phyloP scores from a whole-genome alignment of 768 basidiomycete genomes.

The Cystofilobasidium capitatum region DNA sequence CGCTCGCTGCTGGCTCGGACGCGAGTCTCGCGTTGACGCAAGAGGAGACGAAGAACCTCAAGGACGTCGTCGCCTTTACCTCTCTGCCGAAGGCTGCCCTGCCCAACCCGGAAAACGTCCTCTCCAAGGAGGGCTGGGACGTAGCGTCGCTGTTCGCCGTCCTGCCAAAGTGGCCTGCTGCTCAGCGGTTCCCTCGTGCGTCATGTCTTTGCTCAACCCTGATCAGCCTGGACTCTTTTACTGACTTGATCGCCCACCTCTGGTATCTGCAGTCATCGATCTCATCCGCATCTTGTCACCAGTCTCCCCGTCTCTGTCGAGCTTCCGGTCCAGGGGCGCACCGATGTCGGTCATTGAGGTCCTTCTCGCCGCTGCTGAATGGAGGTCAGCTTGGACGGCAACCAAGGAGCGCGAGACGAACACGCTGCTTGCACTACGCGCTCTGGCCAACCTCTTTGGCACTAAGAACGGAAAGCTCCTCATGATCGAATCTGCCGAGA shows the following conservation, averaged over 20 bases:
- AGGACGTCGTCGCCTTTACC: conserved; percentile 15
- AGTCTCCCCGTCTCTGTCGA: conserved; percentile 49
- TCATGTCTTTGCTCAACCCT: neutral
- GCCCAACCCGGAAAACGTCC: neutral
- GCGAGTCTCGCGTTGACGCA: neutral
- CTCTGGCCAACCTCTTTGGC: conserved; percentile 67
- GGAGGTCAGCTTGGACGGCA: conserved; percentile 45
- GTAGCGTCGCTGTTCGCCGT: conserved; percentile 13
- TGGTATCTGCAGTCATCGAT: conserved; percentile 60
- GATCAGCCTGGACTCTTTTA: neutral
- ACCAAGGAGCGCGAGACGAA: conserved; percentile 75
- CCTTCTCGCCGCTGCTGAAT: conserved; percentile 60
- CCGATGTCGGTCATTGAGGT: conserved; percentile 49
- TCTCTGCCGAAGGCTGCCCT: conserved; percentile 1
- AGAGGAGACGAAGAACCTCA: conserved; percentile 43
- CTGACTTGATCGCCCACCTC: neutral
- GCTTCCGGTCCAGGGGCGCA: conserved; percentile 41
- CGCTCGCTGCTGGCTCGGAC: neutral
- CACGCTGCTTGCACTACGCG: conserved; percentile 64
- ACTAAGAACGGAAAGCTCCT: conserved; percentile 33
- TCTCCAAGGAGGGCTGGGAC: conserved; percentile 18
- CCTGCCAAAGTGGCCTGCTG: conserved; percentile 28
- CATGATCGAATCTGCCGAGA: conserved; percentile 20
- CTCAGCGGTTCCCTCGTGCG: conserved; percentile 26
- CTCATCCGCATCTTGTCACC: conserved; percentile 65